These are phyloP conservation scores for Mesembryanthemum crystallinum DNA, from an alignment of 148 eudicot genomes.

Conservation along the genomic window DNA sequence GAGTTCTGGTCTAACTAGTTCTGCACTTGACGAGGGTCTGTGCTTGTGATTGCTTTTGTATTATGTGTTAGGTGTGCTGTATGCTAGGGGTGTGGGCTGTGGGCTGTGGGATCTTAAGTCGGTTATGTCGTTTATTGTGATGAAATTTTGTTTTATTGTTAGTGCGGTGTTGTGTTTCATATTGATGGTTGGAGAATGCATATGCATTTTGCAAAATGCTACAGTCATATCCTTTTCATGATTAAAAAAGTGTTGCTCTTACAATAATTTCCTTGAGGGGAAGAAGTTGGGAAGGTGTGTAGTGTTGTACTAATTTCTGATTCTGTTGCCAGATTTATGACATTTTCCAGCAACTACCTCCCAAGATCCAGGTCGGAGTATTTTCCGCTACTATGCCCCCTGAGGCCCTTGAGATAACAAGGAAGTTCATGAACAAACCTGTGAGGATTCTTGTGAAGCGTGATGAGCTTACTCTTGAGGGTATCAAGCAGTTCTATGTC, in stretches of 20 bases:
- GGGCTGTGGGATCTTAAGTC: background rate
- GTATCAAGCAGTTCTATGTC: slow-evolving; percentile 72
- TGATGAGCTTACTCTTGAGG: slow-evolving; percentile 79
- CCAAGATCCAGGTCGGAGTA: slow-evolving; percentile 72
- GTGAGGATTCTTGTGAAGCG: slow-evolving; percentile 81
- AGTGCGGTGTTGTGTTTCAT: no score
- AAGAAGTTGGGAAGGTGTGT: background rate
- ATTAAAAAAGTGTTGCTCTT: no score
- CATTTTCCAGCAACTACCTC: slow-evolving; percentile 65
- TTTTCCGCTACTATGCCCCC: slow-evolving; percentile 87
- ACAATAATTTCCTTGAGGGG: no score
- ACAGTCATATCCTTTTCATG: no score
- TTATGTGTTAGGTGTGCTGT: background rate
- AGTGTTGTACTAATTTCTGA: background rate
- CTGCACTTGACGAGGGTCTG: no score
- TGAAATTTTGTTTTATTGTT: background rate
- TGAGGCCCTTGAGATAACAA: slow-evolving; percentile 72
- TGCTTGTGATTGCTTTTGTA: no score
- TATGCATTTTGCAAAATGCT: background rate
- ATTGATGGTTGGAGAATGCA: no score
- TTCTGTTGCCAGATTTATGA: slow-evolving; percentile 51
- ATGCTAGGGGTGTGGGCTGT: background rate
- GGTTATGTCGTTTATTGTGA: background rate
- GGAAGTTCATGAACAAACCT: slow-evolving; percentile 80
- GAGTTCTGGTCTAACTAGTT: no score